Percentiles rank a stretch among this genome's conserved stretches.
Conservation (phyloP, 2,329 filamentous ascomycete species). For the Seiridium cupressi region DNA sequence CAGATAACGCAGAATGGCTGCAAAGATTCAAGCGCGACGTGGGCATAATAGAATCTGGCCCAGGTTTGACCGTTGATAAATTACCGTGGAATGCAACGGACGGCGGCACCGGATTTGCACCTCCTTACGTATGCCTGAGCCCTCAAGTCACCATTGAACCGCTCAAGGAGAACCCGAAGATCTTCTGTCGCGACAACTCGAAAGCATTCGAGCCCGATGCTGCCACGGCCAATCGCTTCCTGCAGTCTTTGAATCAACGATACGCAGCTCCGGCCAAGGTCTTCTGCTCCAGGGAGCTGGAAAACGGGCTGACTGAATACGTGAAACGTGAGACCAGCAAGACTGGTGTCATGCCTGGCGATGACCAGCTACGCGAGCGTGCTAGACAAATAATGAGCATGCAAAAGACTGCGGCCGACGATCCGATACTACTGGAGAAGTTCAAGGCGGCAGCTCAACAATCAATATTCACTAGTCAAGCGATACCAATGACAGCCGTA, state of each 20-base stretch:
- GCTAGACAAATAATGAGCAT: constrained; percentile 48
- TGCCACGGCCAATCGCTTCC: constrained; percentile 45
- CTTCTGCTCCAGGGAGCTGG: constrained; percentile 59
- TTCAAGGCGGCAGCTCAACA: constrained; percentile 39
- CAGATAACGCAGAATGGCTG: constrained; percentile 64
- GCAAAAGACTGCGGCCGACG: constrained; percentile 51
- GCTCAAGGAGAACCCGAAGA: constrained; percentile 29
- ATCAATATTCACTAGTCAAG: neutral
- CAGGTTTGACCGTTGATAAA: constrained; percentile 41
- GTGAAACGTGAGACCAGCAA: constrained; percentile 38
- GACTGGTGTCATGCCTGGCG: constrained; percentile 42
- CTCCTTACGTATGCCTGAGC: constrained; percentile 51
- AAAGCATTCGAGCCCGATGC: constrained; percentile 42
- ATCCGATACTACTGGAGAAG: constrained; percentile 48
- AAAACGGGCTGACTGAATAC: constrained; percentile 49
- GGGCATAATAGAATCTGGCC: constrained; percentile 51
- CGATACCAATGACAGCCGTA: neutral
- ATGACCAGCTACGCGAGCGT: constrained; percentile 43
- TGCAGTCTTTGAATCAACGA: constrained; percentile 41
- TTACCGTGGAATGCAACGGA: constrained; percentile 45
- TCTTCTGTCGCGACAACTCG: constrained; percentile 32
- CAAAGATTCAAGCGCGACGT: constrained; percentile 59
- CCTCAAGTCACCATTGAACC: constrained; percentile 29
- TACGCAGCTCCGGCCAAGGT: constrained; percentile 46
- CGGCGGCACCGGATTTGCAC: constrained; percentile 54